Percentiles rank a stretch among this genome's conserved stretches.
Evolutionary conservation across 768 basidiomycete species (phyloP).

Genomic region (Clavulina sp.): DNA sequence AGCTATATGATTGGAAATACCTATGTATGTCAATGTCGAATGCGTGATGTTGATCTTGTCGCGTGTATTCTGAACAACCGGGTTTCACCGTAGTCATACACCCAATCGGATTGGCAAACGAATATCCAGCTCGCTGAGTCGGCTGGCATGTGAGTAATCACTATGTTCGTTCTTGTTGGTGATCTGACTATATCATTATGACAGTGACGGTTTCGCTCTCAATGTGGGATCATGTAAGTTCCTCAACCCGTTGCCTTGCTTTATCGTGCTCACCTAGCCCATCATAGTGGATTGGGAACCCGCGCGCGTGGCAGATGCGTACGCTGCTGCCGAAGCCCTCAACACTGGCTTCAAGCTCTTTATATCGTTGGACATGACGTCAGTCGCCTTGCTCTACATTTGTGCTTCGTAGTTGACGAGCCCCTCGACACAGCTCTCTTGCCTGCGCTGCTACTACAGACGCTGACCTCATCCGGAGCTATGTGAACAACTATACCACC

Average conservation of each 20-base stretch:
- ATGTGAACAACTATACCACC: slow-evolving; percentile 34
- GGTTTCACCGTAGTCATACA: too few relatives aligned
- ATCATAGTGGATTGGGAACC: slow-evolving; percentile 27
- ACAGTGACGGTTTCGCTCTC: slow-evolving; percentile 24
- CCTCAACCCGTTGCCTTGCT: too few relatives aligned
- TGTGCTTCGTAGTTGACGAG: background rate
- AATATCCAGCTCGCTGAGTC: slow-evolving; percentile 9
- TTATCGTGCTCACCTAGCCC: too few relatives aligned
- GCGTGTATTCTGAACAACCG: too few relatives aligned
- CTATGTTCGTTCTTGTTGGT: too few relatives aligned
- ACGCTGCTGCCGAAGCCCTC: slow-evolving; percentile 24
- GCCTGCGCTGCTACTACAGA: slow-evolving; percentile 34
- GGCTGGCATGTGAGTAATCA: too few relatives aligned
- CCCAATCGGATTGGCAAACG: slow-evolving; percentile 5
- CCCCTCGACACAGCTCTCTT: slow-evolving; percentile 20
- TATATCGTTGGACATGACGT: slow-evolving; percentile 22
- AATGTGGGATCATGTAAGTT: slow-evolving; percentile 23
- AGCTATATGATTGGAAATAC: slow-evolving; percentile 10
- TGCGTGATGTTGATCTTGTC: too few relatives aligned
- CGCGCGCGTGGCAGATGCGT: slow-evolving; percentile 18
- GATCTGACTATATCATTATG: too few relatives aligned
- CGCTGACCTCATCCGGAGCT: slow-evolving; percentile 32
- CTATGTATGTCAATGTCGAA: too few relatives aligned
- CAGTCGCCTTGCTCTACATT: slow-evolving; percentile 9
- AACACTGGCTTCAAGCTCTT: slow-evolving; percentile 21